Evolutionary conservation across 768 basidiomycete genomes (phyloP), one percentile per base, ranked within the genome.

Genomic region (Postia placenta): DNA sequence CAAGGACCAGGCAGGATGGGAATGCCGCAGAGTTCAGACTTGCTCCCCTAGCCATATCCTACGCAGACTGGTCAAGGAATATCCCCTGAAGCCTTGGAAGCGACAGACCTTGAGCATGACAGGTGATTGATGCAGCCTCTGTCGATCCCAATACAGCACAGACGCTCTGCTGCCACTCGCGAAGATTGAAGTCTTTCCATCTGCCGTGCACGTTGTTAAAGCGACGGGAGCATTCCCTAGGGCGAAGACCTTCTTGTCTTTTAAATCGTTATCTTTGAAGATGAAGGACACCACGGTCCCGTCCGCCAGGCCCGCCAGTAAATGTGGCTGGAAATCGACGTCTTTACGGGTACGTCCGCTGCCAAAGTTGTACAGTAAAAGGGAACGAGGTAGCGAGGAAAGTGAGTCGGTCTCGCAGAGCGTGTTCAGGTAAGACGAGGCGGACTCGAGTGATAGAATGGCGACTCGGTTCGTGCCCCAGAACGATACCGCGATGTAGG

Each of bases 241-340:
- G 0, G 80, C 73, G 20, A 84, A 69, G 14, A 79, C 58, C 58
- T 83, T 90, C 60, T 71, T 68, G 45, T 83, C 79, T 23, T 60
- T 61, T 6, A 77, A 48, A 52, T 54, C 50, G 12, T 52, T 53
- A 11, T 61, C 54, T 14, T 58, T 58, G 38, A 75, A 72, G 47
- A 60, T 61, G 64, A 83, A 80, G 11, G 77, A 70, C 3, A 78
- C 75, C 23, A 92, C 69, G 14, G 80, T 80, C 1, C 92, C 92
- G 60, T 95, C 80, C 2, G 75, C 79, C 9, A 92, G 70, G 2
- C 92, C 92, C 15, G 78, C 79, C 25, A 95, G 69, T 7, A 94
- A 69, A 52, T 84, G 78, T 1, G 69, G 79, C 57, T 60, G 74
- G 65, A 48, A 69, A 56, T 63, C 74, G 54, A 36, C 54, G 37